phyloP scores from a whole-genome alignment of 1,284 basidiomycete genomes.

The Leccinum solheimii region DNA sequence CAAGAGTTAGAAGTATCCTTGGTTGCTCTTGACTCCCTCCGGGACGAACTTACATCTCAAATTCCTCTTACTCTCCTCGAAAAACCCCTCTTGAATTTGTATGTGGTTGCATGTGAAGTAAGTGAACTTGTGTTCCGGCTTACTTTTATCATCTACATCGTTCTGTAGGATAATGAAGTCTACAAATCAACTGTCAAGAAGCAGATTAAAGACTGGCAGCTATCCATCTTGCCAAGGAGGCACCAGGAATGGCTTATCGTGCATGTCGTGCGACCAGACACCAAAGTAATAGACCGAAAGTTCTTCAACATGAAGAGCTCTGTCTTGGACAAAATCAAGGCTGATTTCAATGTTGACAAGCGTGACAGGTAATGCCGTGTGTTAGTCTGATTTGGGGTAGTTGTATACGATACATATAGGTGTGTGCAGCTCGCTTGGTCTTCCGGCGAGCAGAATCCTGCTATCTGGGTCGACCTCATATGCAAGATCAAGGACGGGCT shows the following conservation, averaged over 20 bases:
- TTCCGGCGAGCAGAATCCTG: constrained; percentile 68
- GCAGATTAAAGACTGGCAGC: constrained; percentile 92
- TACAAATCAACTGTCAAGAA: constrained; percentile 80
- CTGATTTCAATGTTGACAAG: constrained; percentile 91
- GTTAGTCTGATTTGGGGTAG: constrained; percentile 18
- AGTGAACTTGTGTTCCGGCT: constrained; percentile 15
- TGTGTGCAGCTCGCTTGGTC: constrained; percentile 81
- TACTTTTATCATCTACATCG: not conserved
- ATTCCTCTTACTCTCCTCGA: constrained; percentile 80
- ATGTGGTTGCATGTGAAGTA: constrained; percentile 87
- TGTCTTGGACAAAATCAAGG: constrained; percentile 87
- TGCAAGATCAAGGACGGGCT: constrained; percentile 90
- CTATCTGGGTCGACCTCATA: constrained; percentile 87
- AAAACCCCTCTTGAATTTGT: constrained; percentile 83
- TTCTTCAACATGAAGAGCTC: constrained; percentile 82
- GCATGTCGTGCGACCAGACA: constrained; percentile 75
- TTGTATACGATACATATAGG: constrained; percentile 42
- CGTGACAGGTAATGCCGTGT: constrained; percentile 68
- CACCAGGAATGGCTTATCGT: constrained; percentile 90
- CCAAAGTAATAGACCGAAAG: constrained; percentile 56
- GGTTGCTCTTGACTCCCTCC: constrained; percentile 67
- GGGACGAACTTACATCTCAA: constrained; percentile 74
- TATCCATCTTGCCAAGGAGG: constrained; percentile 63
- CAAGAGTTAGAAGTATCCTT: constrained; percentile 82
- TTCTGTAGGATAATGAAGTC: constrained; percentile 73